A percentile compares a stretch with the other conserved stretches of the same genome.
These are phyloP conservation scores for Fusarium gaditjirri DNA, from an alignment of 2,329 filamentous ascomycete genomes.

Conservation along the genomic window DNA sequence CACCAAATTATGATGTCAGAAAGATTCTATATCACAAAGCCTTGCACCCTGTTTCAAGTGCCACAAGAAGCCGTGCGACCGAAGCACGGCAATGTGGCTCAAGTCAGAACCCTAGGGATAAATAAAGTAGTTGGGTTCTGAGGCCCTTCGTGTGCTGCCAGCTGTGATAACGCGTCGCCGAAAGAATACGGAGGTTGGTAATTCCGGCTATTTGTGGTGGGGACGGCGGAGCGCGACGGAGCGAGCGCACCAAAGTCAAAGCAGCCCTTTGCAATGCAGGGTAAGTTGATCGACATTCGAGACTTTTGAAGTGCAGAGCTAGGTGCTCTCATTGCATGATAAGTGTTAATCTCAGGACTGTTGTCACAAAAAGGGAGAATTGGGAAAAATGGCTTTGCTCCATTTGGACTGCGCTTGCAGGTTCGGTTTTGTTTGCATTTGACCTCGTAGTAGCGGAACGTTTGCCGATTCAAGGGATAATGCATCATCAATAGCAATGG, in stretches of 20 bases:
- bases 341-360: background rate
- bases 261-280: background rate
- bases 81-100: background rate
- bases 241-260: background rate
- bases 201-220: background rate
- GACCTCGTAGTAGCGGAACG: background rate
- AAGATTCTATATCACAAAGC: background rate
- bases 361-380: background rate
- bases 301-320: background rate
- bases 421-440: background rate
- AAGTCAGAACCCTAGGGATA: background rate
- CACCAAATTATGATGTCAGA: background rate
- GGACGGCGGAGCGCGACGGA: too few relatives aligned
- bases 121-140: background rate
- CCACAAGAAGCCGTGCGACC: background rate
- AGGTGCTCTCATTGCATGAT: too few relatives aligned
- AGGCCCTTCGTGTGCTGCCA: background rate
- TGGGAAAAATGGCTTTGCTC: background rate
- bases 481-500: fast-evolving
- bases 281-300: background rate
- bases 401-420: background rate
- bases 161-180: background rate
- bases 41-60: fast-evolving
- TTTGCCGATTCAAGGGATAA: background rate
- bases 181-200: background rate